phyloP scores from a whole-genome alignment of 441 rosid genomes.

The Pelargonium fulgidum region DNA sequence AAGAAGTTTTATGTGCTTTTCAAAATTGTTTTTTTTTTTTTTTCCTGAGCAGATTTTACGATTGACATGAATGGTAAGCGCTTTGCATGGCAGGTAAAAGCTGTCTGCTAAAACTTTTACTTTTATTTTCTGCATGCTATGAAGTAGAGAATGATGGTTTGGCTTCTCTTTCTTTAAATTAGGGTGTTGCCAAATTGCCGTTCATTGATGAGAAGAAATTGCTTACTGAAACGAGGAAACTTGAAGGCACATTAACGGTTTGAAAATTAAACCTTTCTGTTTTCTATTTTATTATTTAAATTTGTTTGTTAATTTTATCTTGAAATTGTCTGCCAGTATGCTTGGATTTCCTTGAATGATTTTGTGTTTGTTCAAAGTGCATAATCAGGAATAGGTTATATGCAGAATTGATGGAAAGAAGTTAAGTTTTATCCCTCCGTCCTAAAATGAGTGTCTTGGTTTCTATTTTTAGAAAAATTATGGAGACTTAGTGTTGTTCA shows the following conservation, averaged over 20 bases:
- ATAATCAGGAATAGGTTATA: neutral
- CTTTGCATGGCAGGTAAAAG: constrained; percentile 86
- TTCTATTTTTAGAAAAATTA: too few species aligned
- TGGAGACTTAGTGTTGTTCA: too few species aligned
- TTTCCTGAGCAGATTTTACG: constrained; percentile 64
- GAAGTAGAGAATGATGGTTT: constrained; percentile 20
- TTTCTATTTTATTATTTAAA: constrained; percentile 15
- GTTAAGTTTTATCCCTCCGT: neutral
- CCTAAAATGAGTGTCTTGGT: too few species aligned
- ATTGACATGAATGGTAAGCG: constrained; percentile 98
- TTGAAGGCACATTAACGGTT: constrained; percentile 76
- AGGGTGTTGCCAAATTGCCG: constrained; percentile 95
- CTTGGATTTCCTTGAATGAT: constrained; percentile 5
- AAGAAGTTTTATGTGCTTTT: constrained; percentile 13
- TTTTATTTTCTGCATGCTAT: neutral
- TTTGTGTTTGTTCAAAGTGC: neutral
- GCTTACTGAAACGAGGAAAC: constrained; percentile 74
- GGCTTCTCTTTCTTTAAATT: constrained; percentile 25
- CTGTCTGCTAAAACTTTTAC: constrained; percentile 10
- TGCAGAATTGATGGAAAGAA: neutral
- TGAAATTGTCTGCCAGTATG: constrained; percentile 12
- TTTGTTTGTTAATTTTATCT: too few species aligned
- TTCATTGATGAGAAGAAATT: constrained; percentile 79
- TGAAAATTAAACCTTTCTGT: constrained; percentile 15
- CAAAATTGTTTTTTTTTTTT: constrained; percentile 14